Percentiles rank a stretch among this genome's conserved stretches.
phyloP scores from a whole-genome alignment of 73 alveolate species.

The Tetrahymena thermophila region DNA sequence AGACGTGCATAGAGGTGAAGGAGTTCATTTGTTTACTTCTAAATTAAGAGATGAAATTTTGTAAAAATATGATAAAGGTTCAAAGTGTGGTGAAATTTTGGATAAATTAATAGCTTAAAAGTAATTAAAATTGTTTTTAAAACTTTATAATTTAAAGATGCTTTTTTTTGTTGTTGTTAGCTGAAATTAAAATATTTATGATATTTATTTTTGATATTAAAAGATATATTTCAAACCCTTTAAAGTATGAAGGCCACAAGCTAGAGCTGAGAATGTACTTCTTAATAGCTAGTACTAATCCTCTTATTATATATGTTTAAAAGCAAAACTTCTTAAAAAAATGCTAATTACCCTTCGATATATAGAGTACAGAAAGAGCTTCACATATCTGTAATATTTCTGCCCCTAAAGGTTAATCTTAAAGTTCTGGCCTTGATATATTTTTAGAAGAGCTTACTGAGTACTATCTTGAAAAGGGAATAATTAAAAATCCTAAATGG shows the following conservation, averaged over 20 bases:
- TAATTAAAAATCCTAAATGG: constrained; percentile 33
- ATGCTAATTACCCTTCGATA: constrained; percentile 27
- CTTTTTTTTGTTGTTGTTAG: too few species aligned
- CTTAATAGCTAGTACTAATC: constrained; percentile 27
- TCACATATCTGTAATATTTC: constrained; percentile 44
- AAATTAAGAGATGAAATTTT: not conserved
- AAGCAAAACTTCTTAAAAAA: constrained; percentile 19
- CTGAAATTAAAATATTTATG: too few species aligned
- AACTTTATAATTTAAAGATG: too few species aligned
- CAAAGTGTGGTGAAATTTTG: constrained; percentile 11
- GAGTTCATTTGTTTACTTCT: constrained; percentile 9
- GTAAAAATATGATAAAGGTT: constrained; percentile 12
- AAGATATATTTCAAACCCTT: constrained; percentile 27
- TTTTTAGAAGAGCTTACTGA: constrained; percentile 26
- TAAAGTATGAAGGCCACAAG: constrained; percentile 18
- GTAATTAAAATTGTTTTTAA: not conserved
- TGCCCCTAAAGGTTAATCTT: not conserved
- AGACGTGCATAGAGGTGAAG: constrained; percentile 35
- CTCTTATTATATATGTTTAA: constrained; percentile 25
- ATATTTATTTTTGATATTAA: not conserved
- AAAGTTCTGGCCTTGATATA: constrained; percentile 13
- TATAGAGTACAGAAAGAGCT: constrained; percentile 13
- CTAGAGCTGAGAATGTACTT: constrained; percentile 36
- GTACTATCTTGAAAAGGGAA: constrained; percentile 1
- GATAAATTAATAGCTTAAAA: constrained; percentile 4